Conservation (phyloP, 2,329 filamentous ascomycete genomes). For the Xylariales sp. region DNA sequence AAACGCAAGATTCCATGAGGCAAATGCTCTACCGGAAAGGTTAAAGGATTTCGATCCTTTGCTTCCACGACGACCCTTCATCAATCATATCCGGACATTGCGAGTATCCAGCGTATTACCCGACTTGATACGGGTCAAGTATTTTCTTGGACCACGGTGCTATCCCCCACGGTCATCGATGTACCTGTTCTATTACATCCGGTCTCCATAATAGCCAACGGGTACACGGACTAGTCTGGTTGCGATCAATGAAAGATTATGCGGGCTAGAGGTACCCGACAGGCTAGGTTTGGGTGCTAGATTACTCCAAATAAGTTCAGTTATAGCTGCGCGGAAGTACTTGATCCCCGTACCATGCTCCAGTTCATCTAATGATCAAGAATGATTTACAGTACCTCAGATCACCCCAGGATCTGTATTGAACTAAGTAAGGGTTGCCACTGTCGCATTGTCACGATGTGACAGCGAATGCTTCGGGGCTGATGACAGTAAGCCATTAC, state of each 20-base stretch:
- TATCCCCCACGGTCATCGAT: conserved; percentile 11
- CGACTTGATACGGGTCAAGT: conserved; percentile 16
- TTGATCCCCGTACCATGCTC: conserved; percentile 15
- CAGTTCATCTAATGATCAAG: too few species aligned
- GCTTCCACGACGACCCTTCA: conserved; percentile 10
- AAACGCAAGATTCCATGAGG: conserved; percentile 14
- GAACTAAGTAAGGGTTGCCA: not conserved
- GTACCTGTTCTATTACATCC: conserved; percentile 13
- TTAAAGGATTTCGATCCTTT: conserved; percentile 7
- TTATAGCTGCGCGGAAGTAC: conserved; percentile 17
- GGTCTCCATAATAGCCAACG: conserved; percentile 18
- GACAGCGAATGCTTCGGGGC: not conserved
- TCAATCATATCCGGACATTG: conserved; percentile 13
- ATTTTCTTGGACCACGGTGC: conserved; percentile 17
- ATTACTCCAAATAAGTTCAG: conserved; percentile 13
- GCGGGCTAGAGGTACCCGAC: conserved; percentile 13
- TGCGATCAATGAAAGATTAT: conserved; percentile 8
- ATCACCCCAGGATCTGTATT: not conserved
- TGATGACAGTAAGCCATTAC: not conserved
- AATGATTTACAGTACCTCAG: not conserved
- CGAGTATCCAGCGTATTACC: conserved; percentile 15
- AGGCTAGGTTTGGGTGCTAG: conserved; percentile 15
- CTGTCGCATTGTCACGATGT: conserved; percentile 6
- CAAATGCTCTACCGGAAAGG: conserved; percentile 6
- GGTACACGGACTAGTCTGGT: conserved; percentile 15